phyloP scores from a whole-genome alignment of 1,284 basidiomycete species.

The Sanghuangporus sanghuang region DNA sequence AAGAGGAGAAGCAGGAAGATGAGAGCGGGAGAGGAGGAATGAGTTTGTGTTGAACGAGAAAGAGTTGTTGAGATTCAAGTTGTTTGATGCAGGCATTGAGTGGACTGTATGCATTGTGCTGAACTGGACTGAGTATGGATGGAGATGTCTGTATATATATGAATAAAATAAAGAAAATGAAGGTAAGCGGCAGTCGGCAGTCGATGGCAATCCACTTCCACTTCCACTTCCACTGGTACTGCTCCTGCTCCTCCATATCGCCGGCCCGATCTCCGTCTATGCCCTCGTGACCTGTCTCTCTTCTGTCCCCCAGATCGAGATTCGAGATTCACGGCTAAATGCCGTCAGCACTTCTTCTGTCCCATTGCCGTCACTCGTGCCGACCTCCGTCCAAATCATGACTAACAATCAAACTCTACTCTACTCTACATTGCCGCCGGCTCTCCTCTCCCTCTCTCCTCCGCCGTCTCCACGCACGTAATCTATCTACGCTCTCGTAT shows the following conservation, averaged over 20 bases:
- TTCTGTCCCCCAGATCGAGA: background rate
- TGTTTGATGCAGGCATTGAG: background rate
- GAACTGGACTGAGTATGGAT: background rate
- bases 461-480: too few relatives aligned
- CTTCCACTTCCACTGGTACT: too few relatives aligned
- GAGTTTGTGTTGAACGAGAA: background rate
- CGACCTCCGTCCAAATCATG: background rate
- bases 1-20: background rate
- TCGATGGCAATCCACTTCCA: background rate
- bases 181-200: background rate
- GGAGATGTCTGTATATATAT: background rate
- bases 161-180: background rate
- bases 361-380: background rate
- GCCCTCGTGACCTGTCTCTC: conserved; percentile 7
- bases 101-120: background rate
- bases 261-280: background rate
- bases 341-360: background rate
- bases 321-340: background rate
- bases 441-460: too few relatives aligned
- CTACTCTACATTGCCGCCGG: background rate
- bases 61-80: background rate
- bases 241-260: background rate
- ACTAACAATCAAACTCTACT: background rate
- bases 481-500: too few relatives aligned
- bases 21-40: background rate